Base-by-base conservation (phyloP, 1,284 basidiomycete species). In the Trametes sp. region DNA sequence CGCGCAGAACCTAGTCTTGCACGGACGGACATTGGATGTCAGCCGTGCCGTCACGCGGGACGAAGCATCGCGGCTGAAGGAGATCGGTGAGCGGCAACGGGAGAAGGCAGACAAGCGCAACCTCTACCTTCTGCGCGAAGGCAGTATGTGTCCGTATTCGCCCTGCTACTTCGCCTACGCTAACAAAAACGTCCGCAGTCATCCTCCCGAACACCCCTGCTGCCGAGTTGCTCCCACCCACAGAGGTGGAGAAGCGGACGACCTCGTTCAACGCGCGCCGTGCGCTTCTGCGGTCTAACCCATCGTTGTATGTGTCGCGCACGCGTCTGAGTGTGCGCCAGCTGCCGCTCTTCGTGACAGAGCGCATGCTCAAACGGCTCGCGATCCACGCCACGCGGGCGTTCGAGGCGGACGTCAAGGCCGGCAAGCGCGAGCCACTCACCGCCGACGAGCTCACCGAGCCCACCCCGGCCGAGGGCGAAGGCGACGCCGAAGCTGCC, bases 51-150 rank as follows among this genome's bases (percentile, higher is more conserved):
- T 99, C 19, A 95, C 95, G 0, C 82, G 96, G 49, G 94, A 95
- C 65, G 86, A 93, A 70, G 98, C 98, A 10, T 84, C 86, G 4
- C 90, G 91, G 74, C 84, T 98, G 51, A 93, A 93, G 71, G 95
- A 97, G 65, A 92, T 90, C 28, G 89, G 92, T 8, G 95, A 97
- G 72, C 87, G 88, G 70, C 84, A 86, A 58, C 84, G 95, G 54
- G 90, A 96, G 75, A 96, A 96, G 77, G 90, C 90, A 1, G 98
- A 99, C 77, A 98, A 98, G 78, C 87, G 97, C 23, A 98, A 98
- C 75, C 88, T 98, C 69, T 98, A 98, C 77, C 86, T 99, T 57
- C 86, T 99, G 72, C 88, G 94, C 24, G 98, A 99, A 85, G 98
- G 96, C 80, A 93, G 95, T 93, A 71, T 69, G 87, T 79, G 28